These are phyloP conservation scores for Asterella californica DNA, from an alignment of 225 moss, liverwort and hornwort species.

Conservation along the genomic window DNA sequence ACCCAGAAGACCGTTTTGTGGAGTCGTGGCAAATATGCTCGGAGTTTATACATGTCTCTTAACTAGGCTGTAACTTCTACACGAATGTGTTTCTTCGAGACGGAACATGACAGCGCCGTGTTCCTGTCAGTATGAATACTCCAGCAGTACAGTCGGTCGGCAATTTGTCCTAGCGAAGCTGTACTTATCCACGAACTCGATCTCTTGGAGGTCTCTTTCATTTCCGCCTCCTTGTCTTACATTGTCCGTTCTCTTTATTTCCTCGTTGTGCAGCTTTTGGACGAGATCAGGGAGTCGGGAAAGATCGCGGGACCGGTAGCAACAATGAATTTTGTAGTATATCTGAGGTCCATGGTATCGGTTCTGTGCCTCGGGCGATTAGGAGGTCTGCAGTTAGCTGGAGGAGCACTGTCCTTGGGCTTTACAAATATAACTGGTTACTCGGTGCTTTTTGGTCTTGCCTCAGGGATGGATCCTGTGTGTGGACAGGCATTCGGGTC, in stretches of 20 bases:
- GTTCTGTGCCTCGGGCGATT: constrained; percentile 69
- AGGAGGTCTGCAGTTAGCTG: constrained; percentile 69
- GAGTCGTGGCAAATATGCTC: not conserved
- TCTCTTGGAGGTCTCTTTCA: too few relatives aligned
- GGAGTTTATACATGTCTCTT: too few relatives aligned
- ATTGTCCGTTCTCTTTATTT: not conserved
- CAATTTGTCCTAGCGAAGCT: not conserved
- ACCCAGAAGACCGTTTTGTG: not conserved
- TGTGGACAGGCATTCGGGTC: constrained; percentile 75
- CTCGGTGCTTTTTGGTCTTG: constrained; percentile 72
- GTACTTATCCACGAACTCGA: too few relatives aligned
- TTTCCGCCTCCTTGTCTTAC: not conserved
- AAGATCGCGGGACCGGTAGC: constrained; percentile 66
- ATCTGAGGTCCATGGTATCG: constrained; percentile 81
- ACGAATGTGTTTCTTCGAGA: not conserved
- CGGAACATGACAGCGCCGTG: not conserved
- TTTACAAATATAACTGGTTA: constrained; percentile 96
- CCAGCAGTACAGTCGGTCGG: not conserved
- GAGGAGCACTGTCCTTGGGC: constrained; percentile 75
- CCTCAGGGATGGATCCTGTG: constrained; percentile 84
- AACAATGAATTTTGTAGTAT: constrained; percentile 66
- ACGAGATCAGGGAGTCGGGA: constrained; percentile 58
- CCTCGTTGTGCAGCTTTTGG: constrained; percentile 45
- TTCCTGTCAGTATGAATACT: not conserved
- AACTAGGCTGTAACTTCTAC: too few relatives aligned